Conservation (phyloP, 2,329 filamentous ascomycete species). For the Penicillium sp. region DNA sequence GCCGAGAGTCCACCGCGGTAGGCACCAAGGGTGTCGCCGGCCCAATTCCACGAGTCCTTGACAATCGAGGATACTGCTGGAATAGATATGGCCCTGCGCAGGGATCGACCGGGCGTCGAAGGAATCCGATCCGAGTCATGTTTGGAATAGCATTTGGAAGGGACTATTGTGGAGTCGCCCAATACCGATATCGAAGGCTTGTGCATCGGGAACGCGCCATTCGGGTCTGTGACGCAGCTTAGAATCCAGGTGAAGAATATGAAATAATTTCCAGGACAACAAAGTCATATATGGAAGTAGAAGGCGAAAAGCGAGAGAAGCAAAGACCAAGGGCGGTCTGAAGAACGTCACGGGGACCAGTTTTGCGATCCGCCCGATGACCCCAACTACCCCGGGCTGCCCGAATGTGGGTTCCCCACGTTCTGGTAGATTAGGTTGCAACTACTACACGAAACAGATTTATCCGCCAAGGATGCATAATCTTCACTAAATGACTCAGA, state of each 20-base stretch:
- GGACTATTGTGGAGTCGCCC: slow-evolving; percentile 32
- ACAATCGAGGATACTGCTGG: slow-evolving; percentile 37
- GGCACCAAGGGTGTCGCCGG: slow-evolving; percentile 33
- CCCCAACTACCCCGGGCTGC: slow-evolving; percentile 8
- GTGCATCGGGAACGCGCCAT: slow-evolving; percentile 28
- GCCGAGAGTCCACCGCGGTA: slow-evolving; percentile 56
- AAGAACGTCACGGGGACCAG: slow-evolving; percentile 26
- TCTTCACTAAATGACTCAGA: not conserved
- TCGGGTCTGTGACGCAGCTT: slow-evolving; percentile 11
- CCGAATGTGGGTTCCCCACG: not conserved
- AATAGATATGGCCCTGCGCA: slow-evolving; percentile 31
- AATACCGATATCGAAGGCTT: slow-evolving; percentile 34
- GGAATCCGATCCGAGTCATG: slow-evolving; percentile 7
- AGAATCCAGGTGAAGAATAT: not conserved
- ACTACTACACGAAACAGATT: not conserved
- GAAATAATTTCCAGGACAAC: not conserved
- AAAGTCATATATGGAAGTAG: not conserved
- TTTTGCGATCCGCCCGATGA: slow-evolving; percentile 15
- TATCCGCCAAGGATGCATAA: not conserved
- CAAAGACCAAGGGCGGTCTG: slow-evolving; percentile 3
- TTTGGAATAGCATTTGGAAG: slow-evolving; percentile 29
- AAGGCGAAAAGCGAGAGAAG: not conserved
- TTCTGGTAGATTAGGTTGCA: not conserved
- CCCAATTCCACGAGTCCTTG: slow-evolving; percentile 35
- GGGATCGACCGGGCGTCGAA: slow-evolving; percentile 14